These are phyloP conservation scores for Anacardium occidentale DNA, from an alignment of 345 rosid species.

Conservation along the genomic window DNA sequence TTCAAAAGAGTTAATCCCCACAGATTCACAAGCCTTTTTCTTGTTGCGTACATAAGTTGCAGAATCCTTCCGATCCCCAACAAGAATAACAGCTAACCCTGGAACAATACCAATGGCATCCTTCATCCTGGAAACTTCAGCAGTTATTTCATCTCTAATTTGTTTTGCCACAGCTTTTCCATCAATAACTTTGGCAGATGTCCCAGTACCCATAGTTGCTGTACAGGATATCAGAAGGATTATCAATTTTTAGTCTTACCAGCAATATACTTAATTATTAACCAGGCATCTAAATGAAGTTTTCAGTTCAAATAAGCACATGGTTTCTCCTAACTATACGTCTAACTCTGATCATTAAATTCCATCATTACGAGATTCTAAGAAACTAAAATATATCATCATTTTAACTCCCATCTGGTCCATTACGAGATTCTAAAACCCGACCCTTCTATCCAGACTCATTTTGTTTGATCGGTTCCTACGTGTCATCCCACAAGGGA, in stretches of 20 bases:
- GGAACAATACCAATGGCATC: slow-evolving; percentile 69
- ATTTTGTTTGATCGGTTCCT: neutral
- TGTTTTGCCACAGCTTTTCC: slow-evolving; percentile 71
- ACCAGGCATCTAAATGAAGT: neutral
- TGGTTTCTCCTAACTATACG: neutral
- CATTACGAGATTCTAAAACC: neutral
- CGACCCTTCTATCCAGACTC: neutral
- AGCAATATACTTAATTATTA: neutral
- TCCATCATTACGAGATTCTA: neutral
- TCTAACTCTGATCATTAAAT: neutral
- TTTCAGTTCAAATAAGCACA: neutral
- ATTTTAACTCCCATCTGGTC: neutral
- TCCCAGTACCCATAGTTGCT: slow-evolving; percentile 39
- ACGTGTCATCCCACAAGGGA: neutral
- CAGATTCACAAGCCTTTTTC: slow-evolving; percentile 82
- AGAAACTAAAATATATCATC: neutral
- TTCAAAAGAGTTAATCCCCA: slow-evolving; percentile 74
- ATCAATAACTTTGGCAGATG: slow-evolving; percentile 62
- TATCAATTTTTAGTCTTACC: neutral
- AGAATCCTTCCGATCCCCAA: slow-evolving; percentile 80
- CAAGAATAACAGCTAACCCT: slow-evolving; percentile 81
- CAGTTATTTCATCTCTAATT: slow-evolving; percentile 64
- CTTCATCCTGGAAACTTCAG: slow-evolving; percentile 70
- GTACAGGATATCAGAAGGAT: neutral
- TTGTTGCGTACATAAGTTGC: slow-evolving; percentile 83